These are phyloP conservation scores for Rhodocollybia butyracea DNA, from an alignment of 768 basidiomycete species.

Conservation along the genomic window DNA sequence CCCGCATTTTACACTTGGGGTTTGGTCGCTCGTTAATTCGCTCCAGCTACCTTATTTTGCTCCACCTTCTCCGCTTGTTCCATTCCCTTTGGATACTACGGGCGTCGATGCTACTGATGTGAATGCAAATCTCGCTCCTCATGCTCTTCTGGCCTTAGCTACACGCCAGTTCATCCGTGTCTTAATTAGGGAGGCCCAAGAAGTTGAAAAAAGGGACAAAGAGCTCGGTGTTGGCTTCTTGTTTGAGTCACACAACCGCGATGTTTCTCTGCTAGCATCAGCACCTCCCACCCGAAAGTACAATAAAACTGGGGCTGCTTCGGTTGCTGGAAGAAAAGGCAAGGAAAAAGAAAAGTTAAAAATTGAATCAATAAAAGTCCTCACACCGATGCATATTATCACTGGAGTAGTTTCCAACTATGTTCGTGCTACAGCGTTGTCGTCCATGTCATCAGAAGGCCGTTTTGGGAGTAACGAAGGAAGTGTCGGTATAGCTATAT, in stretches of 20 bases:
- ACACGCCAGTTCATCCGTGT: constrained; percentile 30
- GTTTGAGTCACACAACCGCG: constrained; percentile 1
- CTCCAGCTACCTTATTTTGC: constrained; percentile 25
- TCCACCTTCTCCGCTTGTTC: not conserved
- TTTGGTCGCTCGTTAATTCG: constrained; percentile 22
- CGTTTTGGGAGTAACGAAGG: not conserved
- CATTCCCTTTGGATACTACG: not conserved
- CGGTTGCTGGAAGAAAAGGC: constrained; percentile 15
- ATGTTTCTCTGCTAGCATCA: constrained; percentile 10
- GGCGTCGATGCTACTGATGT: constrained; percentile 14
- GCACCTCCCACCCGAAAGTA: not conserved
- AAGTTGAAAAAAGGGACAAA: constrained; percentile 32
- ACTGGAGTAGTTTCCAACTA: constrained; percentile 29
- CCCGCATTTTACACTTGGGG: constrained; percentile 28
- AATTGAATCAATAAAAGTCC: constrained; percentile 17
- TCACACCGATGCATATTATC: constrained; percentile 45
- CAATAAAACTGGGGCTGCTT: constrained; percentile 1
- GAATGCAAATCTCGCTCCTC: constrained; percentile 35
- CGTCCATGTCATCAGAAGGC: not conserved
- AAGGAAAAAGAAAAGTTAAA: constrained; percentile 11
- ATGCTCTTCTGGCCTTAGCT: constrained; percentile 36
- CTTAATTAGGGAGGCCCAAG: constrained; percentile 35
- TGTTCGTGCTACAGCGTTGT: constrained; percentile 3
- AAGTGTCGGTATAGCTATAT: not conserved
- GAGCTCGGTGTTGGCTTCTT: constrained; percentile 7